These are phyloP conservation scores for Colletotrichum sp. DNA, from an alignment of 2,329 filamentous ascomycete species.

Conservation along the genomic window DNA sequence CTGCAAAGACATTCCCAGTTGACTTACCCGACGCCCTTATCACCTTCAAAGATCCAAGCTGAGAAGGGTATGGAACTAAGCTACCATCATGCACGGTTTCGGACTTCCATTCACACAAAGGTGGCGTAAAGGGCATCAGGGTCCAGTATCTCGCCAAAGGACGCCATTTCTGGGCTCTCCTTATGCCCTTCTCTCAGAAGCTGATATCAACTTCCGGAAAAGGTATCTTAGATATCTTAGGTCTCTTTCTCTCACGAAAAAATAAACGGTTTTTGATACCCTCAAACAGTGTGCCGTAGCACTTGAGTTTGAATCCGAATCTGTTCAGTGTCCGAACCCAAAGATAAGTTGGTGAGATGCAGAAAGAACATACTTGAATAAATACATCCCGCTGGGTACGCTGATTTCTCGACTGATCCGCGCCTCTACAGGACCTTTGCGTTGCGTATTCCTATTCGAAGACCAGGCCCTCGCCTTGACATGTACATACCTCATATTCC, in stretches of 20 bases:
- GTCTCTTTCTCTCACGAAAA: neutral
- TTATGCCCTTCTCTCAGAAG: neutral
- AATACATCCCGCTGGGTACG: neutral
- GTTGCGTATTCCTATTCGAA: too few relatives aligned
- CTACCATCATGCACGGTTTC: too few relatives aligned
- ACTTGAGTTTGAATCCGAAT: rapidly evolving
- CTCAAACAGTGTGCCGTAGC: rapidly evolving
- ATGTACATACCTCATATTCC: neutral
- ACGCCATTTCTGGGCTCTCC: neutral
- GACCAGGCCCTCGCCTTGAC: neutral
- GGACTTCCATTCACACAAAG: too few relatives aligned
- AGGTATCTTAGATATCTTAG: rapidly evolving
- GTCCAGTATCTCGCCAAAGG: neutral
- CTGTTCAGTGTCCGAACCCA: rapidly evolving
- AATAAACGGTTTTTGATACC: too few relatives aligned
- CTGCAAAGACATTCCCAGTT: neutral
- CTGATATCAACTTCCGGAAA: neutral
- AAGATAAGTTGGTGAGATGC: too few relatives aligned
- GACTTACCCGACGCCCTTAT: rapidly evolving
- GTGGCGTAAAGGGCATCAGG: neutral
- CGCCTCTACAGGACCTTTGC: neutral
- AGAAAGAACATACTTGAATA: neutral
- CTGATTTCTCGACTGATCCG: rapidly evolving
- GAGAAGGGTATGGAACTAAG: neutral
- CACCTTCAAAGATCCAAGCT: neutral